phyloP scores from a whole-genome alignment of 306 rosid genomes.

The Betula pendula region DNA sequence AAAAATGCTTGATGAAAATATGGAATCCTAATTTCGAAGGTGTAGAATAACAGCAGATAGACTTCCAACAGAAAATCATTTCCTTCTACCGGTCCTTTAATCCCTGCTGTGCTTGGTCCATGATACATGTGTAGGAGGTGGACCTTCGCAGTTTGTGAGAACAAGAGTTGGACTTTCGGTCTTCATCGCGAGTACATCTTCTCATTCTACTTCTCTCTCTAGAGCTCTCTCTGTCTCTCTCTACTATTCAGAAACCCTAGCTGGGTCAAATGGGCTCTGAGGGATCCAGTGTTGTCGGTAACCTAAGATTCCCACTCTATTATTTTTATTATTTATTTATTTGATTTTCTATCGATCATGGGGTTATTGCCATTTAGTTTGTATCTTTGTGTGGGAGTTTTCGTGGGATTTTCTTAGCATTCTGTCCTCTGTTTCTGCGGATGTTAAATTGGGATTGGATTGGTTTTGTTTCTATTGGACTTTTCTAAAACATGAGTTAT shows the following conservation, averaged over 20 bases:
- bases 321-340: neutral
- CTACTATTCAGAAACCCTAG: constrained; percentile 41
- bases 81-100: no score
- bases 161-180: neutral
- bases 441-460: neutral
- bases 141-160: neutral
- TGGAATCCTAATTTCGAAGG: no score
- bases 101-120: no score
- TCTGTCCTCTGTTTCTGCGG: neutral
- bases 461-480: neutral
- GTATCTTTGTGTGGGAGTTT: neutral
- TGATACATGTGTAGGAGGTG: neutral
- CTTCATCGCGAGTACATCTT: neutral
- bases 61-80: no score
- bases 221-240: constrained; percentile 1
- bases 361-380: neutral
- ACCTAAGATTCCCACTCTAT: constrained; percentile 22
- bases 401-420: neutral
- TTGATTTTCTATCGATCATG: neutral
- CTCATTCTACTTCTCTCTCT: neutral
- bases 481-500: neutral
- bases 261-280: constrained; percentile 66
- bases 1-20: no score
- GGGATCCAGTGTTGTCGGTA: constrained; percentile 81
- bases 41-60: no score